A percentile compares a stretch with the other conserved stretches of the same genome.
Evolutionary conservation across 2,329 filamentous ascomycete species (phyloP).

Genomic region (Aspergillus bombycis): DNA sequence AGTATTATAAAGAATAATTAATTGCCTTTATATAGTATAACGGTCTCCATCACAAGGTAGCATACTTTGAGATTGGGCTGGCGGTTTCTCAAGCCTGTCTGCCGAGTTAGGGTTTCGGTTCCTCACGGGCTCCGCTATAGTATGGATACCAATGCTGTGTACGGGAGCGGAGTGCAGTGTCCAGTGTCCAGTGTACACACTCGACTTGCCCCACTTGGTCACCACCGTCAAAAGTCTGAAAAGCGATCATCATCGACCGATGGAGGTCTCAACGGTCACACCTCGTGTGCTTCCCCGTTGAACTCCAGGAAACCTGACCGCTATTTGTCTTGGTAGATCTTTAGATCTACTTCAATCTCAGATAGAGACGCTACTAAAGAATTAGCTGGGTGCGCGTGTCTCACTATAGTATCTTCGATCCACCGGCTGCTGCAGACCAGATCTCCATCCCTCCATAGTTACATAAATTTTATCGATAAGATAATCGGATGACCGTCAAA

Average conservation of each 20-base stretch:
- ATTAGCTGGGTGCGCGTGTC: not conserved
- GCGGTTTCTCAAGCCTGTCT: too few species aligned
- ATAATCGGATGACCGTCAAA: not conserved
- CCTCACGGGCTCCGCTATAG: too few species aligned
- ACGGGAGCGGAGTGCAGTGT: too few species aligned
- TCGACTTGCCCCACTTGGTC: not conserved
- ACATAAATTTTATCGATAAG: not conserved
- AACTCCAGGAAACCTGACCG: not conserved
- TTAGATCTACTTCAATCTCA: not conserved
- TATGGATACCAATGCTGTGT: too few species aligned
- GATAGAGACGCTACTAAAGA: not conserved
- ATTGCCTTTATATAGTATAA: too few species aligned
- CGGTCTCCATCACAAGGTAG: too few species aligned
- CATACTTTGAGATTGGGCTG: too few species aligned
- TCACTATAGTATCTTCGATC: not conserved
- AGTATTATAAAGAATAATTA: too few species aligned
- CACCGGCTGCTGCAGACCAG: not conserved
- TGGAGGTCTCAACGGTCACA: not conserved
- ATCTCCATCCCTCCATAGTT: not conserved
- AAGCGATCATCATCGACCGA: not conserved
- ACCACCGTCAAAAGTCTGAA: not conserved
- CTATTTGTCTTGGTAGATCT: not conserved
- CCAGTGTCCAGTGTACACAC: too few species aligned
- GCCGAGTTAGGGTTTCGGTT: too few species aligned
- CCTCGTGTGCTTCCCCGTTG: not conserved